phyloP scores from a whole-genome alignment of 148 eudicot species.

The Talinum fruticosum region DNA sequence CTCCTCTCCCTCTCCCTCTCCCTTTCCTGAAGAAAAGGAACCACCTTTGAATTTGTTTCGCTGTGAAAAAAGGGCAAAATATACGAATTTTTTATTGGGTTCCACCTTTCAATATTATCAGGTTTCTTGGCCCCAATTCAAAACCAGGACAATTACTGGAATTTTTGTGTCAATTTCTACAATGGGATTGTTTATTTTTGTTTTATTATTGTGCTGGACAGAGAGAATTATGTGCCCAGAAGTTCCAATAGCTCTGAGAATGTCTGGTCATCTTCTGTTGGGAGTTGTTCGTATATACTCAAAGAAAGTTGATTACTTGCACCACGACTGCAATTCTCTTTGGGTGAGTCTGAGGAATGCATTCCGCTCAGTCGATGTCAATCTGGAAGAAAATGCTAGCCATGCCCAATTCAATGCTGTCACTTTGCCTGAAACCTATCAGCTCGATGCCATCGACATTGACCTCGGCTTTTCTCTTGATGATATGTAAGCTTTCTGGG shows the following conservation, averaged over 20 bases:
- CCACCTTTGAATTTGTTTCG: neutral
- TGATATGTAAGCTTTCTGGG: conserved; percentile 36
- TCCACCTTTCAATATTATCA: no score
- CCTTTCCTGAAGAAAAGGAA: neutral
- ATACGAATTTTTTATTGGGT: no score
- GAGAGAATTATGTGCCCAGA: conserved; percentile 83
- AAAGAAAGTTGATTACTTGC: conserved; percentile 83
- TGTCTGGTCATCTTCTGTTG: conserved; percentile 84
- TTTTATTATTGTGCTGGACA: conserved; percentile 20
- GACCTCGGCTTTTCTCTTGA: conserved; percentile 31
- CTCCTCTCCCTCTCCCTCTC: neutral
- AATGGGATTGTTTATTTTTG: neutral
- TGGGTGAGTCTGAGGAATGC: conserved; percentile 53
- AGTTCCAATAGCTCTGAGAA: conserved; percentile 86
- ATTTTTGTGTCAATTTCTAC: neutral
- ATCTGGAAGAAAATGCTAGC: conserved; percentile 72
- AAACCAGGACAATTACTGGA: neutral
- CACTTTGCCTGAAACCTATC: conserved; percentile 75
- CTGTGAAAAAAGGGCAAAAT: no score
- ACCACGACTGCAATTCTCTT: conserved; percentile 64
- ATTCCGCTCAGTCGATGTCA: conserved; percentile 43
- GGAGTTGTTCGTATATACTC: conserved; percentile 91
- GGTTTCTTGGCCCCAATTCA: neutral
- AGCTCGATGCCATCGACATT: conserved; percentile 63
- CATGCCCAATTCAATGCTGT: conserved; percentile 74